Evolutionary conservation across 225 moss, liverwort and hornwort species (phyloP).

Genomic region (Polytrichum commune): DNA sequence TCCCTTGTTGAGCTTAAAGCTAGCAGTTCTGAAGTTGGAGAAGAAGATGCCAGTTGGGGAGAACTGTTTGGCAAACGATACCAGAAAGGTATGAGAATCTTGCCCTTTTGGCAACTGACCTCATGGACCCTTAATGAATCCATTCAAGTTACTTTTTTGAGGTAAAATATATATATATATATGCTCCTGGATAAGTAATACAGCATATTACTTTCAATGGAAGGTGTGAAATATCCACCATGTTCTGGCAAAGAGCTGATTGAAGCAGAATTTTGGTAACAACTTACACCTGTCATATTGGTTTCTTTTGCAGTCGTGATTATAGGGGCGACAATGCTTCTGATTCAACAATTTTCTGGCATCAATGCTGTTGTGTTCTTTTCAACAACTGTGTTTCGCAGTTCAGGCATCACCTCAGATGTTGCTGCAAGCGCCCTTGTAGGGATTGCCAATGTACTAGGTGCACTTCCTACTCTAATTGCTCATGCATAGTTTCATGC

Average conservation of each 20-base stretch:
- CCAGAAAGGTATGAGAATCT: constrained; percentile 41
- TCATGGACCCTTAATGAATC: too few relatives aligned
- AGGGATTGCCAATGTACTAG: constrained; percentile 79
- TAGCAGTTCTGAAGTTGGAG: constrained; percentile 27
- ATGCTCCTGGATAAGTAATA: too few relatives aligned
- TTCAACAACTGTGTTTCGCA: constrained; percentile 78
- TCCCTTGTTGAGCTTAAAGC: constrained; percentile 43
- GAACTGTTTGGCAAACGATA: constrained; percentile 73
- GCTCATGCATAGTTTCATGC: background rate
- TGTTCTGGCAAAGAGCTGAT: too few relatives aligned
- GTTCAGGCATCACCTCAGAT: constrained; percentile 82
- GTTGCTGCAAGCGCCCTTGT: constrained; percentile 93
- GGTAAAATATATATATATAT: too few relatives aligned
- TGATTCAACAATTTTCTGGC: constrained; percentile 92
- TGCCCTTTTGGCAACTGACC: too few relatives aligned
- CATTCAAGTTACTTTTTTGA: too few relatives aligned
- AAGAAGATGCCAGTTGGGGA: constrained; percentile 63
- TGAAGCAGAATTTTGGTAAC: background rate
- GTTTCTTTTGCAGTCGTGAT: constrained; percentile 50
- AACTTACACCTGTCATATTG: background rate
- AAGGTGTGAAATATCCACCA: too few relatives aligned
- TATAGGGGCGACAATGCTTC: constrained; percentile 66
- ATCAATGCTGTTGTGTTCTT: constrained; percentile 97
- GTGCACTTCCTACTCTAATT: constrained; percentile 30
- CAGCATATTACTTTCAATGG: too few relatives aligned